phyloP scores from a whole-genome alignment of 768 basidiomycete genomes.

The Russula abietina region DNA sequence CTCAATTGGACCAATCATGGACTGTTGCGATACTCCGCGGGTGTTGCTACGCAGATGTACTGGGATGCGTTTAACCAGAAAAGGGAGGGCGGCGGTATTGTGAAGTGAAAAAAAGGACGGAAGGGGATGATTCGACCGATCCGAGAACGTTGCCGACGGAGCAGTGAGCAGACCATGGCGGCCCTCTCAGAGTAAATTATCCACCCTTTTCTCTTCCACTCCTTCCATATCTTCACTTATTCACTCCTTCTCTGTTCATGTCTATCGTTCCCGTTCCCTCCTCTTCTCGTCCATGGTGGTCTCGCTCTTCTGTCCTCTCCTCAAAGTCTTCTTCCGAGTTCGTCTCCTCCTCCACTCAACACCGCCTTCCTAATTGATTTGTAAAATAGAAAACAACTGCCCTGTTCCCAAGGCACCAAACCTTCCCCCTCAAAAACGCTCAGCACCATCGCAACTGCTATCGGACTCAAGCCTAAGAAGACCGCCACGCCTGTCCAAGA shows the following conservation, averaged over 20 bases:
- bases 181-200: background rate
- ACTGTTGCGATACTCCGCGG: background rate
- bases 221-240: slow-evolving; percentile 18
- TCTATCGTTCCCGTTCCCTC: slow-evolving; percentile 17
- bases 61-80: background rate
- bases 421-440: slow-evolving; percentile 36
- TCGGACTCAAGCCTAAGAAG: slow-evolving; percentile 63
- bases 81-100: background rate
- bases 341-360: slow-evolving; percentile 11
- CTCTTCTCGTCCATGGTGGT: slow-evolving; percentile 32
- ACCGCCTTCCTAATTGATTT: background rate
- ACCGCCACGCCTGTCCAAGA: slow-evolving; percentile 49
- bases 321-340: slow-evolving; percentile 25
- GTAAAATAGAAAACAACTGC: slow-evolving; percentile 7
- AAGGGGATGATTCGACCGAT: background rate
- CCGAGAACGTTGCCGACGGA: background rate
- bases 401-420: background rate
- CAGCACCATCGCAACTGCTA: slow-evolving; percentile 52
- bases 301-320: slow-evolving; percentile 31
- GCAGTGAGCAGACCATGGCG: background rate
- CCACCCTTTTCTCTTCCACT: slow-evolving; percentile 5
- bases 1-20: background rate
- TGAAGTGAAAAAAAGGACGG: background rate
- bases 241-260: slow-evolving; percentile 21
- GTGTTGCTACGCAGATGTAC: background rate